These are phyloP conservation scores for barrel medic (Medicago truncatula) DNA, from an alignment of 306 rosid species.

Conservation along the genomic window MtrunA17r5.0-ANR NC_053047.1:37888001-37888500, in stretches of 20 bases:
- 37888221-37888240: constrained; percentile 42
- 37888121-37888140: not conserved
- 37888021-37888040: constrained; percentile 48
- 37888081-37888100: constrained; percentile 41
- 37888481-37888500: not conserved
- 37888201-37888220: constrained; percentile 18
- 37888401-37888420: no score
- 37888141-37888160: no score
- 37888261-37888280: constrained; percentile 50
- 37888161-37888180: constrained; percentile 22
- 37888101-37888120: not conserved
- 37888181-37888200: constrained; percentile 40
- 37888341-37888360: no score
- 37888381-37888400: no score
- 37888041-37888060: constrained; percentile 73
- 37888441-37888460: no score
- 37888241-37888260: constrained; percentile 42
- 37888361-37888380: no score
- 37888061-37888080: constrained; percentile 79
- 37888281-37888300: constrained; percentile 17
- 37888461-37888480: not conserved
- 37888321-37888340: no score
- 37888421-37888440: no score
- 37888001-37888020: constrained; percentile 71
- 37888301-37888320: not conserved